Conservation (phyloP, 139 green algal species). For the Micractinium conductrix region DNA sequence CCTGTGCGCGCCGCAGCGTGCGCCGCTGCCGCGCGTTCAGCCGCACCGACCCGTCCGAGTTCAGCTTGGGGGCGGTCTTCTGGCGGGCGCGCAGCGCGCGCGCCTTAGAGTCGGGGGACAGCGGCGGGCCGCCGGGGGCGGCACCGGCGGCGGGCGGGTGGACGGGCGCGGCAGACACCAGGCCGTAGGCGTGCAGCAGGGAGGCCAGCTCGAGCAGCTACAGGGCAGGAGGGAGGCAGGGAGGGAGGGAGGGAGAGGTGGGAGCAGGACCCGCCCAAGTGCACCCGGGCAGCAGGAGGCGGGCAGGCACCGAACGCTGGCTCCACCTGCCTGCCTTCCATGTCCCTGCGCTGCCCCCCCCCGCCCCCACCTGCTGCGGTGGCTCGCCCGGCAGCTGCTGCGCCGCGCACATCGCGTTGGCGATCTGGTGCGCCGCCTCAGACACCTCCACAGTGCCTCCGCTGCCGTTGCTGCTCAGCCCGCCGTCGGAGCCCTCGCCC, state of each 20-base stretch:
- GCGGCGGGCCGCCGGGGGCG: background rate
- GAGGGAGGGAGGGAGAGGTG: background rate
- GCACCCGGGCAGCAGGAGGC: background rate
- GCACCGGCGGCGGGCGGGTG: background rate
- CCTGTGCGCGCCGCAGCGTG: conserved; percentile 51
- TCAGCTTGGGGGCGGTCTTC: conserved; percentile 23
- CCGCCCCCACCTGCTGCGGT: conserved; percentile 22
- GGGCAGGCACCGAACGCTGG: background rate
- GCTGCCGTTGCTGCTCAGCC: conserved; percentile 7
- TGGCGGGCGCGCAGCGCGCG: background rate
- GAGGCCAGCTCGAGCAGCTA: conserved; percentile 48
- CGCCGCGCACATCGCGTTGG: conserved; percentile 32
- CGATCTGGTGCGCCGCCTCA: conserved; percentile 17
- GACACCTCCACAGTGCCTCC: conserved; percentile 31
- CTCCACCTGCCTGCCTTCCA: background rate
- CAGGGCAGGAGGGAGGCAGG: background rate
- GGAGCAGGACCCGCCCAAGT: background rate
- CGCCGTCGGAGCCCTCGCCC: conserved; percentile 9
- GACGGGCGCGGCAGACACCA: background rate
- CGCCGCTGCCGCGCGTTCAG: conserved; percentile 52
- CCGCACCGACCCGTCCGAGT: conserved; percentile 22
- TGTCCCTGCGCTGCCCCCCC: background rate
- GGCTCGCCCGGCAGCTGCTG: conserved; percentile 36
- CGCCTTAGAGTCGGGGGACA: conserved; percentile 4
- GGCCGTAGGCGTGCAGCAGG: conserved; percentile 33